Base-by-base conservation (phyloP, 2,329 filamentous ascomycete species). In the Penicillium janthinellum region DNA sequence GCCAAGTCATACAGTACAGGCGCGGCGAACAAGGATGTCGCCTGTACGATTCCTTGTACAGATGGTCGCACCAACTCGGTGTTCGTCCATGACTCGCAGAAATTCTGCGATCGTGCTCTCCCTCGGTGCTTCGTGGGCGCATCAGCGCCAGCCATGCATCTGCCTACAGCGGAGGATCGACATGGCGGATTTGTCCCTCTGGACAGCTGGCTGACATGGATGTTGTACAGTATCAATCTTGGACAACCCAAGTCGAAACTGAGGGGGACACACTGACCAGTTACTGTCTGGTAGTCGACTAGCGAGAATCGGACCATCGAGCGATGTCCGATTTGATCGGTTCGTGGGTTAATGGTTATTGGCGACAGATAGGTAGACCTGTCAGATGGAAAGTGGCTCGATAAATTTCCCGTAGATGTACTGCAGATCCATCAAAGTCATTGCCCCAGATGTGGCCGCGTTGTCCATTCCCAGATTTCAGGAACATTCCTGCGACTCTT, bases 61-160 rank as follows among this genome's bases (percentile, higher is more conserved):
- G 59, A 22, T 28, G 28, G 66, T 68, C 44, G 42, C 61, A 67
- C 64, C 44, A 31, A 58, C 15, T 52, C 54, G 52, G 62, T 60
- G 63, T 66, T 63, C 65, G 37, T 17, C 48, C 34, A 62, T 63
- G 34, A 63, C 64, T 64, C 55, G 62, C 65, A 65, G 63, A 56
- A 61, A 59, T 56, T 54, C 39, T 48, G 52, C 57, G 55, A 60
- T 57, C 48, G 45, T 65, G 59, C 65, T 61, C 22, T 31, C 22
- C 44, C 22, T 20, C 44, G 44, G 14, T 28, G 44, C 22, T 20
- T 25, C 22, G 14, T 28, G 44, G 44, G 39, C 20, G 39, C 39
- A 17, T 10, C 39, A 42, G 28, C 44, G 44, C 42, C 22, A 45
- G 42, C 57, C 63, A 63, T 65, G 63, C 61, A 54, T 65, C 38